Conservation (phyloP, 352 stramenopile species). For the Globisporangium parvum region DNA sequence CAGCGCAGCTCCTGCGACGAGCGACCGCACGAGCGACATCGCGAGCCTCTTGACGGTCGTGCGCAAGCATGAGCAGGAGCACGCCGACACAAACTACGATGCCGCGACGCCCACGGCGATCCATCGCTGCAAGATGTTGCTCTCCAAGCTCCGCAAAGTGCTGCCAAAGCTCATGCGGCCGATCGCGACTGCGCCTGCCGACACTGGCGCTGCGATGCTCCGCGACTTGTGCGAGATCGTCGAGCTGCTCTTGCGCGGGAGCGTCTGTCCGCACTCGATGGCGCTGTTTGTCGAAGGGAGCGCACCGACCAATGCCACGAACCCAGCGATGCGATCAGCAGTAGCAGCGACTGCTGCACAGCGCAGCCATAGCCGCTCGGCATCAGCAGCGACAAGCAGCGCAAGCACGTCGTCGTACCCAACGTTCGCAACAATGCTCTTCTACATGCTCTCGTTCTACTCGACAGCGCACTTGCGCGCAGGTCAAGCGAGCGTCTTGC, state of each 20-base stretch:
- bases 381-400: neutral
- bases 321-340: neutral
- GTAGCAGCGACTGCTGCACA: neutral
- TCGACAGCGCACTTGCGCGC: slow-evolving; percentile 29
- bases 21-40: slow-evolving; percentile 27
- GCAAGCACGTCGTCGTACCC: slow-evolving; percentile 28
- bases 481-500: slow-evolving; percentile 36
- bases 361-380: neutral
- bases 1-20: neutral
- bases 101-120: slow-evolving; percentile 26
- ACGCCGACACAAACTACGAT: slow-evolving; percentile 37
- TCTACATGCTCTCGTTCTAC: slow-evolving; percentile 74
- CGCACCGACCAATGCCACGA: neutral
- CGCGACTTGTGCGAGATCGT: slow-evolving; percentile 53
- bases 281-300: slow-evolving; percentile 42
- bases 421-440: slow-evolving; percentile 54
- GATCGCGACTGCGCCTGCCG: slow-evolving; percentile 28
- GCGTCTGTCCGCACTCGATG: slow-evolving; percentile 52
- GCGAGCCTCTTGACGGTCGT: slow-evolving; percentile 38
- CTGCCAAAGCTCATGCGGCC: slow-evolving; percentile 62
- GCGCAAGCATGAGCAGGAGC: slow-evolving; percentile 37
- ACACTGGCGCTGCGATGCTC: slow-evolving; percentile 31
- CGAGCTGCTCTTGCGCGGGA: slow-evolving; percentile 31
- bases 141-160: slow-evolving; percentile 62
- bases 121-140: slow-evolving; percentile 53